Evolutionary conservation across 208 protist genomes (phyloP), one percentile per base, ranked within the genome.

Genomic region (Phytomonas serpens): DNA sequence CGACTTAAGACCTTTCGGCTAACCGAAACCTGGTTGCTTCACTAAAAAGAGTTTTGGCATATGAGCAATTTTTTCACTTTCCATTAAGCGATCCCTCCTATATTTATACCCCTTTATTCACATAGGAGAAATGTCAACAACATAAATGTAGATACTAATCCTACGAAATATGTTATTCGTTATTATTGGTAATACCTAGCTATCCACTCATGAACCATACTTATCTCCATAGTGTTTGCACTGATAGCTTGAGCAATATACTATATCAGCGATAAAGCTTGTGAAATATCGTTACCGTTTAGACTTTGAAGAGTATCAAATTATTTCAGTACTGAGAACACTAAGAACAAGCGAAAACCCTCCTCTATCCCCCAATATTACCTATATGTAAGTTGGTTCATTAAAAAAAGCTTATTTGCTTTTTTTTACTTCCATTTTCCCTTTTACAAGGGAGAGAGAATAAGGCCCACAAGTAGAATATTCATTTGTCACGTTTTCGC

Each of bases 401-500:
- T 19, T 23, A 7, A 36, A 36, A 6, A 36, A 36, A 36, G 34
- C 34, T 36, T 36, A 36, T 7, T 36, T 6, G 2, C 6, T 36
- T 36, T 36, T 36, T 36, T 36, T 36, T 36, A 6, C 34, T 36
- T 36, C 34, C 6, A 2, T 36, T 2, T 36, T 36, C 6, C 34
- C 34, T 36, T 36, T 36, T 36, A 6, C 34, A 6, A 19, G 40
- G 9, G 40, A 1, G 16, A 51, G 40, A 11, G 40, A 19, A 51
- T 11, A 11, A 11, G 16, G 40, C 1, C 40, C 16, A 51, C 40
- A 19, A 51, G 40, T 51, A 11, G 10, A 1, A 11, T 66, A 66
- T 66, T n/a, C 1, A 66, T 66, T 66, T 66, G 16, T 40, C 62
- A 66, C 47, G 14, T 69, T 69, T 40, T 47, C 40, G 9, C 16